Base-by-base conservation (phyloP, 176 grass and related monocot genomes). In the barley (Hordeum vulgare) region DNA sequence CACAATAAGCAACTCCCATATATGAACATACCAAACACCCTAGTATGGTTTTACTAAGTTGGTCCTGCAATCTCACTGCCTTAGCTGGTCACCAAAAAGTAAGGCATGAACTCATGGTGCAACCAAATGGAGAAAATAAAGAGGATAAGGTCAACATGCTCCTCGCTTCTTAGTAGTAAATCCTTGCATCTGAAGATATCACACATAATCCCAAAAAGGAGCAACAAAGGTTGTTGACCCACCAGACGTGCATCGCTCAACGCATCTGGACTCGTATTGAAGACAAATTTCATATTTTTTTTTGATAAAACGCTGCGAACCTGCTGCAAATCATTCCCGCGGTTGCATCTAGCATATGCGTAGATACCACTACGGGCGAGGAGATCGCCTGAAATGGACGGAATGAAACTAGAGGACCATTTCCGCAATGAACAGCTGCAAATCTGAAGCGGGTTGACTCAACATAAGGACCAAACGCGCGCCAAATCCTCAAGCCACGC, bases 31-130 rank as follows among this genome's bases (percentile, higher is more conserved):
- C 14, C 44, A 4, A 65, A 72, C 20, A 23, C 5, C 14, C 3
- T 56, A 56, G 0, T 60, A 76, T 49, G 53, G 49, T n/a, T 39
- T 56, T 70, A 29, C 40, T 23, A 77, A 76, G 31, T 51, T 76
- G 77, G 45, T 61, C 70, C 70, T 81, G 71, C 29, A 20, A 18
- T 1, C 40, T 39, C 78, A 76, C 77, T 70, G 57, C 51, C 18
- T 67, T 53, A 65, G 66, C 66, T 37, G 73, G 61, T n/a, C 39
- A n/a, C 69, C 67, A 68, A 81, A 81, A 71, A 85, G 26, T 59
- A 75, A 69, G 18, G 29, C 11, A 6, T 3, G 27, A 35, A 40
- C n/a, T 13, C 10, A 7, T 0, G 66, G 3, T 17, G 21, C 23
- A 70, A 49, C 25, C 64, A 82, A 72, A 77, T 13, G 3, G 21